Base-by-base conservation (phyloP, 2,329 filamentous ascomycete genomes). In the Trichophyton schoenleinii region DNA sequence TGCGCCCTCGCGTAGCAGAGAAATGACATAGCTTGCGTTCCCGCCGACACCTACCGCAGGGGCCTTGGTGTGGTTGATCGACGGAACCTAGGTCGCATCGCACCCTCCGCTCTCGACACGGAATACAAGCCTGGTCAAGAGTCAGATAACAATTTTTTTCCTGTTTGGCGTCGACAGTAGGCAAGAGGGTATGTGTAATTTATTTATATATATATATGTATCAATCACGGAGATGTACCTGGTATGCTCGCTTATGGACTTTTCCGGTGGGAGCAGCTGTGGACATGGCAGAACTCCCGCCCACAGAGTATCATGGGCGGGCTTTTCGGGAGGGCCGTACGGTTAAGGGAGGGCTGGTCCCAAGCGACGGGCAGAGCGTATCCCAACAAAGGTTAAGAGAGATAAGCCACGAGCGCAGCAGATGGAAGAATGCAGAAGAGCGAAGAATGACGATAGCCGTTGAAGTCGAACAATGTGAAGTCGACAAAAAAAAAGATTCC, bases 11-110 rank as follows among this genome's bases (percentile, higher is more conserved):
- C 3, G 65, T 66, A 15, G 64, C 65, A 34, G 65, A 66, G 48
- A 66, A 66, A 48, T 65, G 62, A 28, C 65, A 66, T 31, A 64
- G 60, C 57, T 66, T 66, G 46, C 65, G 64, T 60, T 66, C 65
- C 20, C 65, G 64, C 15, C 65, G 61, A 59, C 65, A 66, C 59
- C 65, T 59, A 41, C 64, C 63, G 60, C 65, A 66, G 22, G 65
- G 65, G 4, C 65, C 65, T n/a, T 65, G 58, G 58, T 63, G 64
- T 5, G 65, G 65, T 36, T 64, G 58, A 31, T 66, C 65, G 46
- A 66, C 65, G 20, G 65, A 65, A 13, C 65, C 65, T 15, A 66
- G 59, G 49, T 66, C 65, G 44, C 65, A 66, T 31, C 64, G 64
- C 3, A 66, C 65, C 63, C 65, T 60, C 15, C 65, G 65, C 58